Evolutionary conservation across 2,329 filamentous ascomycete genomes (phyloP).

Genomic region (Alternaria infectoria): DNA sequence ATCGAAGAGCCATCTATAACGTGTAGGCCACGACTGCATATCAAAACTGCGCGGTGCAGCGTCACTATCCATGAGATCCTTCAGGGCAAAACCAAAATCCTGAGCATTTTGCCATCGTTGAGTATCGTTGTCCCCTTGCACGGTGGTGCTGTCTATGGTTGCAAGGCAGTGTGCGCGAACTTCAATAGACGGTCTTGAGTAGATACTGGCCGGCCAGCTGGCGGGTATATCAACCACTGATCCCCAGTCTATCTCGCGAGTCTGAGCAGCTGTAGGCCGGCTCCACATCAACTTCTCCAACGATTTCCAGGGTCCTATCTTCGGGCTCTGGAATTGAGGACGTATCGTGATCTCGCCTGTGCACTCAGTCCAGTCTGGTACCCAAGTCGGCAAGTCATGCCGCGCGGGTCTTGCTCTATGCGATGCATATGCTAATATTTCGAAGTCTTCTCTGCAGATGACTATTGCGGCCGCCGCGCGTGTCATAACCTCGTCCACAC

Average conservation of each 20-base stretch:
- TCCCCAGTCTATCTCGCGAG: conserved; percentile 4
- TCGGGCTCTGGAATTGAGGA: conserved; percentile 9
- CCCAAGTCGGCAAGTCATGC: conserved; percentile 12
- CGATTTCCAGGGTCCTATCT: conserved; percentile 16
- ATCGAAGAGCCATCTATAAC: conserved; percentile 14
- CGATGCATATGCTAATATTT: conserved; percentile 14
- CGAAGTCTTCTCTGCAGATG: conserved; percentile 14
- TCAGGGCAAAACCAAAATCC: conserved; percentile 2
- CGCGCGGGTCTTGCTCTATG: neutral
- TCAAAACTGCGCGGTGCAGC: neutral
- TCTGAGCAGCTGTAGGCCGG: neutral
- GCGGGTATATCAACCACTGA: conserved; percentile 4
- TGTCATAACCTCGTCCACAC: conserved; percentile 14
- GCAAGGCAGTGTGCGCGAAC: conserved; percentile 15
- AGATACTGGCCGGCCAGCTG: neutral
- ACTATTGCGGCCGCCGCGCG: conserved; percentile 14
- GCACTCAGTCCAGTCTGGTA: conserved; percentile 13
- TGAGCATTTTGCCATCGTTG: conserved; percentile 4
- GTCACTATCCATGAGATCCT: neutral
- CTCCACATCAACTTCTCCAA: conserved; percentile 8
- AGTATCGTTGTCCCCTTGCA: neutral
- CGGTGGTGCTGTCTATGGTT: conserved; percentile 7
- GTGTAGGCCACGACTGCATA: conserved; percentile 7
- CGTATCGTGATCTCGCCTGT: conserved; percentile 3
- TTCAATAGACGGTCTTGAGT: neutral